A percentile compares a stretch with the other conserved stretches of the same genome.
These are phyloP conservation scores for Colletotrichum musae DNA, from an alignment of 2,329 filamentous ascomycete genomes.

Conservation along the genomic window DNA sequence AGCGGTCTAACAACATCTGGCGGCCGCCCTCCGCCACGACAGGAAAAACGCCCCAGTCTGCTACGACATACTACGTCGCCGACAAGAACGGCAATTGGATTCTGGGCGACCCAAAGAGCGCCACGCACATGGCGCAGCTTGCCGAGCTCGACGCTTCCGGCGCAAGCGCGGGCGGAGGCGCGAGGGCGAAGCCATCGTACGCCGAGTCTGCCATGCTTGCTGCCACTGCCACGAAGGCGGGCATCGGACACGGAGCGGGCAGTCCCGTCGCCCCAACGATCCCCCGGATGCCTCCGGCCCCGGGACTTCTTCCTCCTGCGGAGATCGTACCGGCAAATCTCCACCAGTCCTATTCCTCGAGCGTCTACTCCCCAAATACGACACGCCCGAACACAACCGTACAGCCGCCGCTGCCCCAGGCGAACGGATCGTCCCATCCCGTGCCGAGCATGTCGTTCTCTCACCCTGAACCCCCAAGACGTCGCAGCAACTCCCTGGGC, in stretches of 20 bases:
- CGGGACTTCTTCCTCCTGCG: slow-evolving; percentile 46
- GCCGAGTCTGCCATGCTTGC: slow-evolving; percentile 38
- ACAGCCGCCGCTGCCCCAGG: slow-evolving; percentile 37
- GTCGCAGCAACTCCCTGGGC: slow-evolving; percentile 39
- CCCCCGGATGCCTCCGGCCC: slow-evolving; percentile 30
- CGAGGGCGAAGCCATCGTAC: slow-evolving; percentile 34
- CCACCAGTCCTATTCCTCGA: slow-evolving; percentile 49
- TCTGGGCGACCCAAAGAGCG: slow-evolving; percentile 56
- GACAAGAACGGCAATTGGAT: slow-evolving; percentile 70
- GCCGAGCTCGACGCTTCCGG: slow-evolving; percentile 46
- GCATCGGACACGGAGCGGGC: slow-evolving; percentile 41
- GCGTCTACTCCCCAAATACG: slow-evolving; percentile 54
- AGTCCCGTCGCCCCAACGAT: slow-evolving; percentile 33
- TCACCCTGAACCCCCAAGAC: slow-evolving; percentile 40
- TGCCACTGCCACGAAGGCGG: slow-evolving; percentile 41
- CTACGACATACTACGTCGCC: slow-evolving; percentile 64
- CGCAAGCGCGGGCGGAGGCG: slow-evolving; percentile 37
- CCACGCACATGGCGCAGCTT: slow-evolving; percentile 42
- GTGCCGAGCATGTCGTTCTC: slow-evolving; percentile 44
- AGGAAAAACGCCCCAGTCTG: slow-evolving; percentile 56
- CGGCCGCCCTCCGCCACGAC: slow-evolving; percentile 58
- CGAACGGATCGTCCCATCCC: slow-evolving; percentile 41
- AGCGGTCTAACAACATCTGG: slow-evolving; percentile 63
- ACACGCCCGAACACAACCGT: slow-evolving; percentile 40
- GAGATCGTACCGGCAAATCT: slow-evolving; percentile 46